Percentiles rank a stretch among this genome's conserved stretches.
Conservation (phyloP, 345 rosid species). For the Melaleuca quinquenervia region DNA sequence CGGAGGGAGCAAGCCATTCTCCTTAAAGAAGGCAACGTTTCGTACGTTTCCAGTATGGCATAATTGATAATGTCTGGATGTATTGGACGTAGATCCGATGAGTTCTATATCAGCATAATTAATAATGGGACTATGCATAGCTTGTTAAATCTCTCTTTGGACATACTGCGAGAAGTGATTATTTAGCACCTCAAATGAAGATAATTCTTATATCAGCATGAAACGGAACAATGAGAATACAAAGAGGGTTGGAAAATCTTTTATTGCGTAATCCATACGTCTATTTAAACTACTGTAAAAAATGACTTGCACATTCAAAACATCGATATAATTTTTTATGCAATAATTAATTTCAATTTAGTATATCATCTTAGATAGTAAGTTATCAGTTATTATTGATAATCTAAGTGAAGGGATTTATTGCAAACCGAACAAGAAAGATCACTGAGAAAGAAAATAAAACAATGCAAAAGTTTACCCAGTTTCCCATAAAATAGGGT, state of each 20-base stretch:
- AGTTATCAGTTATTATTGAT: background rate
- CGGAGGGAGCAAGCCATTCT: background rate
- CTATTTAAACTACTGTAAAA: background rate
- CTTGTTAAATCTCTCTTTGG: background rate
- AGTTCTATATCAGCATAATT: background rate
- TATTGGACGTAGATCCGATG: background rate
- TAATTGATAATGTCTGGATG: no score
- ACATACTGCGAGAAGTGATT: accelerated
- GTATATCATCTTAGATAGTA: background rate
- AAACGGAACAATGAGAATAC: background rate
- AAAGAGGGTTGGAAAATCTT: background rate
- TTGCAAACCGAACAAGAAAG: no score
- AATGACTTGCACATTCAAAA: background rate
- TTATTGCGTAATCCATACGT: background rate
- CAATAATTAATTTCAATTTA: background rate
- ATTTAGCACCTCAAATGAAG: background rate
- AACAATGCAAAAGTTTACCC: no score
- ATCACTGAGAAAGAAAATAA: no score
- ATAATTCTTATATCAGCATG: background rate
- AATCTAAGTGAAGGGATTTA: no score
- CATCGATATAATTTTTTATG: background rate
- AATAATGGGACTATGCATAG: background rate
- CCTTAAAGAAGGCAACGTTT: no score
- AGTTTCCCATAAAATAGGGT: no score
- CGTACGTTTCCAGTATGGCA: no score